These are phyloP conservation scores for Pestalotiopsis sp. DNA, from an alignment of 2,329 filamentous ascomycete species.

Conservation along the genomic window DNA sequence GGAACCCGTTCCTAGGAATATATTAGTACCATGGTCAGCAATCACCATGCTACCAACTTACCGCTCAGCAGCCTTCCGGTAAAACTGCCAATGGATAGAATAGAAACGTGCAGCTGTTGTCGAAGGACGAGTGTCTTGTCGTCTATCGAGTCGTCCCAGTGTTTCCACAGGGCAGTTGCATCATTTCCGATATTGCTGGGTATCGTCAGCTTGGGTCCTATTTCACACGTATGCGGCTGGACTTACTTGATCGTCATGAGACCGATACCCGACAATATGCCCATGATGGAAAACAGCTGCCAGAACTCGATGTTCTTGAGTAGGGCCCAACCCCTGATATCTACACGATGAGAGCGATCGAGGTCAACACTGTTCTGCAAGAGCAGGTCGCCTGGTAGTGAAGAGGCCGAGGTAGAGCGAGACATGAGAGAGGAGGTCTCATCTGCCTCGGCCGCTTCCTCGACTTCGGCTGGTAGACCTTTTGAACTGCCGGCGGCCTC, in stretches of 20 bases:
- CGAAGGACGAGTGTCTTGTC: constrained; percentile 75
- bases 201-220: constrained; percentile 26
- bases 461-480: constrained; percentile 18
- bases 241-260: constrained; percentile 98
- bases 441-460: constrained; percentile 60
- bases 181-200: constrained; percentile 90
- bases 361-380: constrained; percentile 65
- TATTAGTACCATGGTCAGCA: constrained; percentile 13
- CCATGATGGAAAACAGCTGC: constrained; percentile 86
- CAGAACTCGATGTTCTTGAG: constrained; percentile 78
- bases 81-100: constrained; percentile 88
- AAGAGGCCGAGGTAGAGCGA: constrained; percentile 51
- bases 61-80: constrained; percentile 75
- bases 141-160: constrained; percentile 73
- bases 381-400: constrained; percentile 49
- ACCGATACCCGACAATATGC: constrained; percentile 86
- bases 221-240: not conserved
- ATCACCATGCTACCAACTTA: constrained; percentile 36
- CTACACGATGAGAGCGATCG: constrained; percentile 77
- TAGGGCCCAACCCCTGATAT: constrained; percentile 83
- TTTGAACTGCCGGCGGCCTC: constrained; percentile 17
- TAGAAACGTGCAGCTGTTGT: constrained; percentile 91
- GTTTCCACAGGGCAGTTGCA: constrained; percentile 82
- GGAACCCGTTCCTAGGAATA: constrained; percentile 72
- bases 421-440: constrained; percentile 84